Evolutionary conservation across 1,284 basidiomycete genomes (phyloP), one percentile per base, ranked within the genome.

Genomic region (Leccinum subrobustum): DNA sequence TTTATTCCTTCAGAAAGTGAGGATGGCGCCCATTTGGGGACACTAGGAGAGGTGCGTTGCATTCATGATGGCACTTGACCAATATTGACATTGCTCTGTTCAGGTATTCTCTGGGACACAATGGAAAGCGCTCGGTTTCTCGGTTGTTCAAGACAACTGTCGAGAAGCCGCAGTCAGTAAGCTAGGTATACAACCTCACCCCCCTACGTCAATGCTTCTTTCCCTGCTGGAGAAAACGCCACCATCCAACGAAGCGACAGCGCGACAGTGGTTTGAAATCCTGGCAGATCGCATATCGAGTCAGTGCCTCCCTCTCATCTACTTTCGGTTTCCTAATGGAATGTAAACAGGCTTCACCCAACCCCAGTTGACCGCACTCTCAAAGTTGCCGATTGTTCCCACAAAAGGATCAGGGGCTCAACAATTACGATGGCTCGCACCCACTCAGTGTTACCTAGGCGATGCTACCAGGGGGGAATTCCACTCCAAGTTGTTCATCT

Each of bases 401-500:
- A 67, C 72, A n/a, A 73, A 68, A 63, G 67, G 65, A 69, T 62
- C 73, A 58, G 56, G 68, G 20, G 25, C 68, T 51, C 63, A 76
- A 64, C 54, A 61, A 0, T 63, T 81, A 31, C 81, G 77, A 18
- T 82, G 83, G 77, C 73, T 88, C 33, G 73, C 81, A 48, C 90
- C 91, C 12, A 78, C 70, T 8, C 85, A 89, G 63, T 92, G 91
- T 70, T 93, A 90, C 72, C 81, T 93, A 63, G 83, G 81, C 8
- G 78, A 80, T 16, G 75, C 79, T 42, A 73, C 79, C 0, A 78
- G 79, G 33, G 81, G 81, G 16, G 78, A 79, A 57, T 83, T 91
- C 53, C 88, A 90, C 68, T 89, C 89, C 1, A 88, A 88, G 68
- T 73, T 93, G 6, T 97, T 98, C 70, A 85, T 87, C 11, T 96